These are phyloP conservation scores for Beauveria caledonica DNA, from an alignment of 2,329 filamentous ascomycete species.

Conservation along the genomic window DNA sequence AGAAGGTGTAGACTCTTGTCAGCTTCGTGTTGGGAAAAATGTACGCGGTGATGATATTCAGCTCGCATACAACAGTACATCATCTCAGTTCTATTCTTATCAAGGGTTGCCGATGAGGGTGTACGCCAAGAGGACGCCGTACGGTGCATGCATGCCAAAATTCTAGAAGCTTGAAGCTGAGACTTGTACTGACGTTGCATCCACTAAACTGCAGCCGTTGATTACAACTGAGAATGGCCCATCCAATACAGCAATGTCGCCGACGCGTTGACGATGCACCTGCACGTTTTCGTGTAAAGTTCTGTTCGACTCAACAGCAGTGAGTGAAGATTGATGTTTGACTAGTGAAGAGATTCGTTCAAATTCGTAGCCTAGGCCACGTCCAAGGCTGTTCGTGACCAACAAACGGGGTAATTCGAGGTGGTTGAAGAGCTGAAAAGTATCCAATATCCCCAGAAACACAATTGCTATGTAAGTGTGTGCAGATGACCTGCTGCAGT, in stretches of 20 bases:
- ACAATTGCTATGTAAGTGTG: not conserved
- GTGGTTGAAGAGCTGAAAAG: not conserved
- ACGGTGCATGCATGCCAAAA: not conserved
- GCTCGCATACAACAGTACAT: not conserved
- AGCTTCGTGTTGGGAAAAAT: not conserved
- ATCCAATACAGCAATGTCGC: too few relatives aligned
- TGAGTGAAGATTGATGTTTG: not conserved
- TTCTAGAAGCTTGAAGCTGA: not conserved
- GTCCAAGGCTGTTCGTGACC: too few relatives aligned
- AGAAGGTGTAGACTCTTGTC: not conserved
- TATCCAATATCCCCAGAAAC: not conserved
- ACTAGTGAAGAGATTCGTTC: not conserved
- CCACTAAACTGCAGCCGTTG: too few relatives aligned
- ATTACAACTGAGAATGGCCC: not conserved
- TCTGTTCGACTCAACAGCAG: too few relatives aligned
- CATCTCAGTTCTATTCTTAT: not conserved
- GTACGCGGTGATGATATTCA: not conserved
- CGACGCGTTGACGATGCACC: too few relatives aligned
- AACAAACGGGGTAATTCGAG: too few relatives aligned
- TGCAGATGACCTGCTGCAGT: not conserved
- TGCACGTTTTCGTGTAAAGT: too few relatives aligned
- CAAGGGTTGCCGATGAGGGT: not conserved
- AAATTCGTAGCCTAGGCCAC: not conserved
- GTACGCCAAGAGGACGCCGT: not conserved
- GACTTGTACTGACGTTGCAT: too few relatives aligned